A percentile compares a stretch with the other conserved stretches of the same genome.
These are phyloP conservation scores for Celoporthe dispersa DNA, from an alignment of 2,329 filamentous ascomycete species.

Conservation along the genomic window DNA sequence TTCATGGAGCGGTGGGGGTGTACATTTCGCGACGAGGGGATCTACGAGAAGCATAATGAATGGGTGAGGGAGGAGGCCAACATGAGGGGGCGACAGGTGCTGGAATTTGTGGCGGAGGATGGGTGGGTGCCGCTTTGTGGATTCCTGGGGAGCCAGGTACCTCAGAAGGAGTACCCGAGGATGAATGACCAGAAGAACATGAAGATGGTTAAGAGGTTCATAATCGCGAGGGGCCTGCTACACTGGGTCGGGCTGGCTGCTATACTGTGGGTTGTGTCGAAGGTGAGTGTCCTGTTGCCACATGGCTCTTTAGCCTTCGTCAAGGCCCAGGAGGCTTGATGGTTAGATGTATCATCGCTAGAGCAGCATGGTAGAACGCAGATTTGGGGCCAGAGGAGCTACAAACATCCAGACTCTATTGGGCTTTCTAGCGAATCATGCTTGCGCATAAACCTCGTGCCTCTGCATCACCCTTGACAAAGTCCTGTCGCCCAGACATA, in stretches of 20 bases:
- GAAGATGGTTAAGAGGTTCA: slow-evolving; percentile 27
- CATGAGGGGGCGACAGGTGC: slow-evolving; percentile 21
- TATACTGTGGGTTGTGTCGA: slow-evolving; percentile 14
- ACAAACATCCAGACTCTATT: neutral
- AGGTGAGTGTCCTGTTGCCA: slow-evolving; percentile 14
- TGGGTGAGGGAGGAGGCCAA: slow-evolving; percentile 25
- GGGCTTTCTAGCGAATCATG: neutral
- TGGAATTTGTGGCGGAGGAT: slow-evolving; percentile 24
- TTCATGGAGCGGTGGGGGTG: slow-evolving; percentile 22
- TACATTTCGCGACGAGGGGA: slow-evolving; percentile 20
- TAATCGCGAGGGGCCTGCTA: slow-evolving; percentile 15
- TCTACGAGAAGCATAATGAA: slow-evolving; percentile 25
- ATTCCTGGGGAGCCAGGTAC: slow-evolving; percentile 12
- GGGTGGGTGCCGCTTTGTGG: slow-evolving; percentile 24
- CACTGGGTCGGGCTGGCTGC: slow-evolving; percentile 22
- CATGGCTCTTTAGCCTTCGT: slow-evolving; percentile 16
- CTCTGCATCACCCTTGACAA: too few species aligned
- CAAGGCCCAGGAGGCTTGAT: slow-evolving; percentile 8
- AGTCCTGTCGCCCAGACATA: too few species aligned
- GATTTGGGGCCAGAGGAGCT: neutral
- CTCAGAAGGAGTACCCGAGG: slow-evolving; percentile 18
- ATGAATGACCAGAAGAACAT: slow-evolving; percentile 27
- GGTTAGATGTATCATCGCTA: neutral
- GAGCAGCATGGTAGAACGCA: neutral
- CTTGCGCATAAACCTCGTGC: too few species aligned